Percentiles rank a stretch among this genome's conserved stretches.
Evolutionary conservation across 2,329 filamentous ascomycete genomes (phyloP).

Genomic region (Pseudocercospora cruenta): DNA sequence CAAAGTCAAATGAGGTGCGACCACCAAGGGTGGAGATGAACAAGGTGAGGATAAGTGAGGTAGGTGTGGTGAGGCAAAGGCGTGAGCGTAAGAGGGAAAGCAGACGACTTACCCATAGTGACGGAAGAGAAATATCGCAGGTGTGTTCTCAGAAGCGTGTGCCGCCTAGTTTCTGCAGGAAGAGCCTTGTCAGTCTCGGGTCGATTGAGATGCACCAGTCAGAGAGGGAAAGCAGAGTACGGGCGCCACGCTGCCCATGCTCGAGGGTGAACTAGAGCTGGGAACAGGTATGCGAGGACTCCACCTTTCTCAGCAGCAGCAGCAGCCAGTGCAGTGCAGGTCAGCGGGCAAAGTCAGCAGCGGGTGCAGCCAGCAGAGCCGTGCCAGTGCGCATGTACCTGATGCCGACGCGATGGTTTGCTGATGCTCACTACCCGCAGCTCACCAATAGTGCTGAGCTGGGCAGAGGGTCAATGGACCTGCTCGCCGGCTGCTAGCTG

Average conservation of each 20-base stretch:
- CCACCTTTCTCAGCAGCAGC: not conserved
- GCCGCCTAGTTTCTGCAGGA: conserved; percentile 8
- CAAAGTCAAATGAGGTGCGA: conserved; percentile 12
- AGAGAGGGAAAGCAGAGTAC: conserved; percentile 1
- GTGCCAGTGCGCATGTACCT: not conserved
- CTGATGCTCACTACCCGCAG: not conserved
- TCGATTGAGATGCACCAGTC: conserved; percentile 6
- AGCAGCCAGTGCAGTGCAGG: not conserved
- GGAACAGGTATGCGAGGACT: conserved; percentile 2
- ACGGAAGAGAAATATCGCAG: conserved; percentile 7
- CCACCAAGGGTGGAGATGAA: not conserved
- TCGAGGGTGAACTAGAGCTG: conserved; percentile 3
- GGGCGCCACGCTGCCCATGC: conserved; percentile 3
- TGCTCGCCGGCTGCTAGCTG: not conserved
- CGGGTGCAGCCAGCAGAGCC: not conserved
- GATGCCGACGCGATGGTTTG: not conserved
- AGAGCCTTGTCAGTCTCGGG: conserved; percentile 5
- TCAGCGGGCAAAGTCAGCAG: not conserved
- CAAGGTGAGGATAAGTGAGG: conserved; percentile 4
- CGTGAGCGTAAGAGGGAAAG: not conserved
- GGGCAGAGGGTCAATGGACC: not conserved
- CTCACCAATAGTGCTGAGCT: not conserved
- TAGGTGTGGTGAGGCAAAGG: conserved; percentile 2
- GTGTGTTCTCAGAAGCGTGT: not conserved
- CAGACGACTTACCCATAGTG: conserved; percentile 22